Base-by-base conservation (phyloP, 2,329 filamentous ascomycete genomes). In the Monosporascus sp. region DNA sequence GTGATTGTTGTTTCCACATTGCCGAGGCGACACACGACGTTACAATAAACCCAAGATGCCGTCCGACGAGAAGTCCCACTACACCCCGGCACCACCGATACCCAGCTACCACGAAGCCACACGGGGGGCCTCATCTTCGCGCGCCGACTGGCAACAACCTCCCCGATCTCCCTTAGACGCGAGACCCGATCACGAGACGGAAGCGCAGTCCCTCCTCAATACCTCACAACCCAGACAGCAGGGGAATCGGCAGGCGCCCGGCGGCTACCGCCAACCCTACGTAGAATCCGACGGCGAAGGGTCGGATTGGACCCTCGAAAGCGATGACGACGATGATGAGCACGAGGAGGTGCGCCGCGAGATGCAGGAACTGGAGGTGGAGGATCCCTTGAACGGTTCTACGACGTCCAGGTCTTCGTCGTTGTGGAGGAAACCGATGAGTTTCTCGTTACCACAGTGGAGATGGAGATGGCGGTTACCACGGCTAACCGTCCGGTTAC, bases 291-390 rank as follows among this genome's bases (percentile, higher is more conserved):
- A 92, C 58, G 79, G 78, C 55, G 77, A 77, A 60, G 66, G 77
- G 26, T 75, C 82, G 71, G 70, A 79, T 65, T 71, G 78, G 74
- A 69, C 69, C 24, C 61, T 68, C 37, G 64, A 65, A 3, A 57
- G 55, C 48, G 57, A 57, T 24, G 64, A 65, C 24, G 75, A 70
- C 63, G 73, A 68, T 62, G 74, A 75, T 72, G 74, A 69, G 50
- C 74, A 74, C 48, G 83, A 82, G 35, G 83, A 85, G 58, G 79
- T 94, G 63, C 85, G 89, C 58, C 81, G 87, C 60, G 89, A 94
- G 72, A 87, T 97, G 75, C 84, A 95, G 66, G 88, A 97, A 79
- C 85, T 96, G 80, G 91, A 95, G 61, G 83, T 95, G 43, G 82
- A 91, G 63, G 91, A 95, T 61, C 83, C 84, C 27, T 65, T 73